These are phyloP conservation scores for Tetrahymena elliotti DNA, from an alignment of 73 alveolate species.

Conservation along the genomic window DNA sequence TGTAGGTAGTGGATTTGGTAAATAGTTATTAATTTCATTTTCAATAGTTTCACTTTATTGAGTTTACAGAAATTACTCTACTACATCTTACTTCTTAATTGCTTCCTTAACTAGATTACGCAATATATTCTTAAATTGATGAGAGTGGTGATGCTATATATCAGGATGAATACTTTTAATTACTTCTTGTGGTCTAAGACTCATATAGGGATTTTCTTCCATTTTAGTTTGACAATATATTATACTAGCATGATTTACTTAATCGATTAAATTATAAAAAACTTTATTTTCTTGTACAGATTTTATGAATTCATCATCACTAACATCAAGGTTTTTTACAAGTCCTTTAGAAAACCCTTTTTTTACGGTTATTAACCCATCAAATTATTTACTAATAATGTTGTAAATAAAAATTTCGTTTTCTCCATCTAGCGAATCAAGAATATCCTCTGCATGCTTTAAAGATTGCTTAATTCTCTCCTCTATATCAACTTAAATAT, in stretches of 20 bases:
- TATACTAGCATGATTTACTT: background rate
- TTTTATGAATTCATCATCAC: background rate
- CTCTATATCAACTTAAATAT: background rate
- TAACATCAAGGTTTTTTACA: background rate
- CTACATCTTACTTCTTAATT: background rate
- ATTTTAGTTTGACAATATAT: background rate
- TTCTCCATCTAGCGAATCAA: background rate
- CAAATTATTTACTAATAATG: background rate
- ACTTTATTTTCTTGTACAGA: background rate
- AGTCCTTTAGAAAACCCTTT: background rate
- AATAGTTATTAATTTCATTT: background rate
- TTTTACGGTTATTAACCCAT: background rate
- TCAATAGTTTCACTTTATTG: background rate
- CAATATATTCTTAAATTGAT: background rate
- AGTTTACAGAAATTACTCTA: background rate
- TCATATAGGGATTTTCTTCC: background rate
- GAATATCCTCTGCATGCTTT: background rate
- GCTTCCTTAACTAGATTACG: background rate
- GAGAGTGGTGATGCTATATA: background rate
- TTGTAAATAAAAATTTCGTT: background rate
- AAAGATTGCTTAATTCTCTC: background rate
- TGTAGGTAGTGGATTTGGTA: background rate
- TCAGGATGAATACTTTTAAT: background rate
- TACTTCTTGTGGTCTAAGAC: background rate
- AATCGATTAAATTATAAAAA: background rate